phyloP scores from a whole-genome alignment of 2,329 filamentous ascomycete genomes.

The Parafenestella ontariensis region DNA sequence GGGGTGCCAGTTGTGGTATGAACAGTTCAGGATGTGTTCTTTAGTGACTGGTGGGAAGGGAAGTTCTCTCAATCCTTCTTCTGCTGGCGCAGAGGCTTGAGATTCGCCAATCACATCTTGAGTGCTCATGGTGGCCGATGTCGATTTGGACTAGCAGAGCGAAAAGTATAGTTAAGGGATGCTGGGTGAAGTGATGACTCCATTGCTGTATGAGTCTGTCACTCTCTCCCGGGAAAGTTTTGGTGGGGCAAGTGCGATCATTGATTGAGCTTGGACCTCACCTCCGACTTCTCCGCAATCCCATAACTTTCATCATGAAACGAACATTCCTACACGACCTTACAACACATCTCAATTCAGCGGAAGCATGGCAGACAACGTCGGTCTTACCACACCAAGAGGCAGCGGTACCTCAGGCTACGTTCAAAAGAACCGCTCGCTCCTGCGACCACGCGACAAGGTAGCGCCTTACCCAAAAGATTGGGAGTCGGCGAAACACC shows the following conservation, averaged over 20 bases:
- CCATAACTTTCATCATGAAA: constrained; percentile 2
- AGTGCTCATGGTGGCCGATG: constrained; percentile 30
- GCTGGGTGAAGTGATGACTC: constrained; percentile 16
- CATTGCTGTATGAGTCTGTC: constrained; percentile 37
- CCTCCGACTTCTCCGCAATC: constrained; percentile 32
- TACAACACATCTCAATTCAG: not conserved
- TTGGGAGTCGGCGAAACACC: constrained; percentile 72
- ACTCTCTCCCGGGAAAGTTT: constrained; percentile 25
- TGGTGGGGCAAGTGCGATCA: constrained; percentile 36
- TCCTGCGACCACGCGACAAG: constrained; percentile 83
- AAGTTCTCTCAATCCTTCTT: constrained; percentile 49
- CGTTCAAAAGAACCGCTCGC: constrained; percentile 92
- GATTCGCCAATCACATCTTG: constrained; percentile 2
- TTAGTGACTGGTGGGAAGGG: constrained; percentile 84
- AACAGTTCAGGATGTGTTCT: constrained; percentile 91
- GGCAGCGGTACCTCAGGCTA: constrained; percentile 97
- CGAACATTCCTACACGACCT: not conserved
- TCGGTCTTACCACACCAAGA: constrained; percentile 91
- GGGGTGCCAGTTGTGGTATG: constrained; percentile 90
- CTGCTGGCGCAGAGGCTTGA: constrained; percentile 5
- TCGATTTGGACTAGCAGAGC: not conserved
- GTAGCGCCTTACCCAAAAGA: constrained; percentile 78
- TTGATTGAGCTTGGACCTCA: constrained; percentile 25
- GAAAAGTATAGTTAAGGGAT: not conserved
- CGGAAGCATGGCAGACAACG: constrained; percentile 85